phyloP scores from a whole-genome alignment of 768 basidiomycete genomes.

The Tulasnella sp. region DNA sequence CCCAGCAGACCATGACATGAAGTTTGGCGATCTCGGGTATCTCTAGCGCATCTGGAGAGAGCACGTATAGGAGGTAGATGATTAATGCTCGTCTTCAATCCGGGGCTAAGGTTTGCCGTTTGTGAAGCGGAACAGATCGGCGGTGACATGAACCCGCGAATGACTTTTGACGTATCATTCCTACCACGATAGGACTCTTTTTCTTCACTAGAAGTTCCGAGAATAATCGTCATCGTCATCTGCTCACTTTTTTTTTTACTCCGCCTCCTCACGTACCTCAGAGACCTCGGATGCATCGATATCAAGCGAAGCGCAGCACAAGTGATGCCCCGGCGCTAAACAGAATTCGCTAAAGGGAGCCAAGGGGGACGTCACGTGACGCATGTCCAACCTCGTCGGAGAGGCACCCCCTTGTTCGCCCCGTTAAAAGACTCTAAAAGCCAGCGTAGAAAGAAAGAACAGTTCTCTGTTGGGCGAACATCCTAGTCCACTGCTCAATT shows the following conservation, averaged over 20 bases:
- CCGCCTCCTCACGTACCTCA: too few species aligned
- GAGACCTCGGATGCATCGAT: not conserved
- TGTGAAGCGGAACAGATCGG: not conserved
- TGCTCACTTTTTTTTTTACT: not conserved
- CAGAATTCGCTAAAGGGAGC: not conserved
- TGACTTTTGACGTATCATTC: not conserved
- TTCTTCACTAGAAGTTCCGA: not conserved
- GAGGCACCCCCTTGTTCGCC: not conserved
- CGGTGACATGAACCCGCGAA: not conserved
- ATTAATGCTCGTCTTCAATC: not conserved
- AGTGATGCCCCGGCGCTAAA: not conserved
- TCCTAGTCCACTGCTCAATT: not conserved
- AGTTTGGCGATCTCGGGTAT: not conserved
- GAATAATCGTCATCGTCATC: not conserved
- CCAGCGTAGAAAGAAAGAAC: not conserved
- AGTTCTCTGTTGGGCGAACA: not conserved
- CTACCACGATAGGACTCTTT: not conserved
- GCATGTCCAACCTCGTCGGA: not conserved
- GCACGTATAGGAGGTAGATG: not conserved
- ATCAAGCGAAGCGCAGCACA: not conserved
- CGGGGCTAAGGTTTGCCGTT: not conserved
- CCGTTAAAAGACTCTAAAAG: not conserved
- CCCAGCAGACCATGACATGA: not conserved
- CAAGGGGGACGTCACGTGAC: not conserved
- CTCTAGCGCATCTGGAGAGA: not conserved